Conservation (phyloP, 306 rosid species). For the Rosa chinensis region DNA sequence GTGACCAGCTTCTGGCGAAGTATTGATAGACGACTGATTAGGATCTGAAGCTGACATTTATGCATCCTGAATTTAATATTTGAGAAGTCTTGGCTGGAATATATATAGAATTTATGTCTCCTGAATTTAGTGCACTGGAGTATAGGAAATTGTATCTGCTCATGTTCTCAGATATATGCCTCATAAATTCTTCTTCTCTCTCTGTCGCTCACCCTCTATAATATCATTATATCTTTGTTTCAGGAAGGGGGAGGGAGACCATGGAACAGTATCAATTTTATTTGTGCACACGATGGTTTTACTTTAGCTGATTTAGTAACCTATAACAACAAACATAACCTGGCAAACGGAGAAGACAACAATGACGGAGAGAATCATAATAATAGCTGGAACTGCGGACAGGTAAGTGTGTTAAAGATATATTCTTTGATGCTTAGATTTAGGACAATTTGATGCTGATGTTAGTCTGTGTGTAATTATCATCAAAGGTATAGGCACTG, state of each 20-base stretch:
- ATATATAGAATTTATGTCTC: not conserved
- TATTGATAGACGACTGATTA: not conserved
- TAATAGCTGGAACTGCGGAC: conserved; percentile 99
- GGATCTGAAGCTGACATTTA: not conserved
- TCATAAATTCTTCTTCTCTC: conserved; percentile 13
- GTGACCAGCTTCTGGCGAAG: not conserved
- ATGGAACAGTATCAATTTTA: conserved; percentile 87
- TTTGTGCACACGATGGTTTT: conserved; percentile 93
- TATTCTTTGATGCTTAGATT: not conserved
- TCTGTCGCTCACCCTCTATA: conserved; percentile 3
- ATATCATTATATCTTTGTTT: conserved; percentile 30
- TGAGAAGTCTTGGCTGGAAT: not conserved
- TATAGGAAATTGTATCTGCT: not conserved
- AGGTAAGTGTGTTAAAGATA: conserved; percentile 47
- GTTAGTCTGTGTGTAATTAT: not conserved
- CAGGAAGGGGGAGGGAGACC: conserved; percentile 94
- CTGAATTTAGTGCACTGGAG: not conserved
- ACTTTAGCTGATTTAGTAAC: conserved; percentile 92
- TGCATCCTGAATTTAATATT: conserved; percentile 5
- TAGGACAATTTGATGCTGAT: conserved; percentile 1
- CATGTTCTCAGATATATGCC: not conserved
- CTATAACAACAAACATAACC: conserved; percentile 80
- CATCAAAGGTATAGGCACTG: not conserved
- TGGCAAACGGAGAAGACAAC: conserved; percentile 88
- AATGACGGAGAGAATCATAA: conserved; percentile 96